Evolutionary conservation across 2,329 filamentous ascomycete genomes (phyloP).

Genomic region (Fusarium austroafricanum): DNA sequence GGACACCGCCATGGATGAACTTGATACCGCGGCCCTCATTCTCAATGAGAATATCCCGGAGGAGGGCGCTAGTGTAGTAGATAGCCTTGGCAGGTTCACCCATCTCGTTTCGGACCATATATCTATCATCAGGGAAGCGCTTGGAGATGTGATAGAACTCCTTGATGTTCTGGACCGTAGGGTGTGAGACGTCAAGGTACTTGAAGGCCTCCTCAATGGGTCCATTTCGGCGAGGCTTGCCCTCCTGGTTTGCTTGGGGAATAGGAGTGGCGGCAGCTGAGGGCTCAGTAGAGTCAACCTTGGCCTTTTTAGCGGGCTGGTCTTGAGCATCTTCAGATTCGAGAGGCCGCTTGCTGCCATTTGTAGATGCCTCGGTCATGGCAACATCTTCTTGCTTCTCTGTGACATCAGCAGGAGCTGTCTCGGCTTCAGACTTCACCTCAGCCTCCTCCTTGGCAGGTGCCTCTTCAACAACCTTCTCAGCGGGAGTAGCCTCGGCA

Average conservation of each 20-base stretch:
- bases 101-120: constrained; percentile 93
- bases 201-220: constrained; percentile 93
- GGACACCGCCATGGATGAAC: constrained; percentile 96
- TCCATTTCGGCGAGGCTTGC: constrained; percentile 58
- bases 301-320: constrained; percentile 61
- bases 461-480: constrained; percentile 34
- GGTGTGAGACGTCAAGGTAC: constrained; percentile 79
- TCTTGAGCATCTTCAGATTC: constrained; percentile 53
- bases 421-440: constrained; percentile 52
- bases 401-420: constrained; percentile 43
- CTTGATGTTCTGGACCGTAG: constrained; percentile 81
- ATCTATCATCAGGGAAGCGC: constrained; percentile 89
- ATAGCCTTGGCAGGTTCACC: constrained; percentile 93
- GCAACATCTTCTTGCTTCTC: constrained; percentile 46
- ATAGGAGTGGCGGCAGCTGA: constrained; percentile 38
- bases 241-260: constrained; percentile 44
- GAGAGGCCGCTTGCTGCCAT: constrained; percentile 52
- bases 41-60: constrained; percentile 83
- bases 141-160: constrained; percentile 86
- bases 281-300: constrained; percentile 51
- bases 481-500: constrained; percentile 22
- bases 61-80: constrained; percentile 91
- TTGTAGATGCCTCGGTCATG: constrained; percentile 48
- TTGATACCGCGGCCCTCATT: constrained; percentile 94
- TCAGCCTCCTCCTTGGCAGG: constrained; percentile 48